Base-by-base conservation (phyloP, 78 protist species). In the Dictyostelium discoideum region DNA sequence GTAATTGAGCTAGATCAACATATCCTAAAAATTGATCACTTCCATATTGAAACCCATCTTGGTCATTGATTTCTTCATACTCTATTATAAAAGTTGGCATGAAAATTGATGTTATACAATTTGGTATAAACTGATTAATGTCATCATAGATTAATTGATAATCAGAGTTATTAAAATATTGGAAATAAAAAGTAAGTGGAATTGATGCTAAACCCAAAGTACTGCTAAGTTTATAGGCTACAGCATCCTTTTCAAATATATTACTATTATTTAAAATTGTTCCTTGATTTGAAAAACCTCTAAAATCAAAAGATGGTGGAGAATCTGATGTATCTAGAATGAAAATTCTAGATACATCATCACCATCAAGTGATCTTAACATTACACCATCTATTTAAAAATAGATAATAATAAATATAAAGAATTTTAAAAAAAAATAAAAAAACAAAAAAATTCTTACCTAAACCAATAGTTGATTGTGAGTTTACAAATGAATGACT, bases 21-120 rank as follows among this genome's bases (percentile, higher is more conserved):
- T 84, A 87, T n/a, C 93, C 93, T 22, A 77, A 20, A 18, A 86
- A 22, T 10, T 10, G 74, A 7, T 86, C 92, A 5, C 14, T 16
- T 8, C 85, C 93, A 82, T 39, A 78, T 80, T 87, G 93, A 60
- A 37, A 87, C 11, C 93, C 93, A 39, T 54, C 42, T 22, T 26
- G 40, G 9, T 85, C 86, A 26, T 78, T 65, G 67, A 67, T 87
- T 39, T 87, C 93, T 77, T 80, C 80, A 60, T 87, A 87, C 22
- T 87, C 93, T 10, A 80, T 46, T 0, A 87, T 60, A 46, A 1
- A 22, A 22, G 85, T 80, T 50, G 85, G 85, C 39, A 42, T 77
- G 40, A 77, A 40, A 77, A 77, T 40, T 5, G 54, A 77, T 14
- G 57, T 16, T 5, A 54, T 54, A 54, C 65, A 54, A 54, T 54